Evolutionary conservation across 1,139 yeast genomes (phyloP).

Genomic region (Hansenula lynferdii): DNA sequence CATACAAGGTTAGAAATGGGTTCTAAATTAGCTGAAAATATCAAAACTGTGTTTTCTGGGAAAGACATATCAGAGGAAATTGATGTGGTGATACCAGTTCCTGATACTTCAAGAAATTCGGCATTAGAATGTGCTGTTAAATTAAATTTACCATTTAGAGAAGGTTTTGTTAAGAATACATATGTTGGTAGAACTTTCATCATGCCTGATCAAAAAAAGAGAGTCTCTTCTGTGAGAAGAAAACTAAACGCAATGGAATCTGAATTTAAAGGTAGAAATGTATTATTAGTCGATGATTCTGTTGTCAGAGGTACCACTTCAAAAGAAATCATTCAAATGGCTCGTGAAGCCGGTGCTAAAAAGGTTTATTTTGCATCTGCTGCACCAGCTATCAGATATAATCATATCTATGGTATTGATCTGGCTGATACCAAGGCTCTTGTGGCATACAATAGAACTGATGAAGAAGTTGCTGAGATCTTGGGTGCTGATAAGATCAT

Average conservation of each 20-base stretch:
- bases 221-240: conserved; percentile 90
- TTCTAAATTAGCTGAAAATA: conserved; percentile 72
- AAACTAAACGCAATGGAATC: conserved; percentile 95
- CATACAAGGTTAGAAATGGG: conserved; percentile 96
- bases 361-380: conserved; percentile 94
- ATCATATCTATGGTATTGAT: conserved; percentile 97
- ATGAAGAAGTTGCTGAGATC: conserved; percentile 67
- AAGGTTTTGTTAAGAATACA: conserved; percentile 94
- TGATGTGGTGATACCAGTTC: conserved; percentile 97
- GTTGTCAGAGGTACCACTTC: conserved; percentile 98
- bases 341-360: conserved; percentile 94
- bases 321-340: conserved; percentile 94
- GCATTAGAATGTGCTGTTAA: conserved; percentile 90
- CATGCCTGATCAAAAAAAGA: conserved; percentile 96
- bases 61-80: conserved; percentile 49
- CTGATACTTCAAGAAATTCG: conserved; percentile 94
- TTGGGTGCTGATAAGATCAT: conserved; percentile 91
- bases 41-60: conserved; percentile 45
- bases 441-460: conserved; percentile 78
- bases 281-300: conserved; percentile 93
- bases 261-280: conserved; percentile 82
- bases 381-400: conserved; percentile 89
- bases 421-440: conserved; percentile 92
- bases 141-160: conserved; percentile 81
- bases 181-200: conserved; percentile 97